Percentiles rank a stretch among this genome's conserved stretches.
Evolutionary conservation across 306 rosid species (phyloP).

Genomic region (Castanopsis chinensis): DNA sequence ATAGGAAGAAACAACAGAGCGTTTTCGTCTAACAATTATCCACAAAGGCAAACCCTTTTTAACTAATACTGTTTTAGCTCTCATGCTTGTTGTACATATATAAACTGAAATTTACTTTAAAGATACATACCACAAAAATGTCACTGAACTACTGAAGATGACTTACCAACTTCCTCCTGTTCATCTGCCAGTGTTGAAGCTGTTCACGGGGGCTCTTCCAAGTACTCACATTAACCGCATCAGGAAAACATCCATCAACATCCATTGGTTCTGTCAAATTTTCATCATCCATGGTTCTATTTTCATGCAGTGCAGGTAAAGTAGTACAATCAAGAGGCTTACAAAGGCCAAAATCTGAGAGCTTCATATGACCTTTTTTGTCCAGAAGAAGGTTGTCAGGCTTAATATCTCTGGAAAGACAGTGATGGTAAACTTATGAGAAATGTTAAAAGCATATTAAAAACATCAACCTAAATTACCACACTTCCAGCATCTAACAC

Average conservation of each 20-base stretch:
- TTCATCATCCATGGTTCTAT: constrained; percentile 77
- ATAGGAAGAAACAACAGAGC: background rate
- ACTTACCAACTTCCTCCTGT: constrained; percentile 95
- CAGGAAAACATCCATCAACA: constrained; percentile 53
- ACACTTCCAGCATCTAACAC: constrained; percentile 18
- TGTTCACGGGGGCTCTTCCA: constrained; percentile 96
- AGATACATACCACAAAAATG: constrained; percentile 11
- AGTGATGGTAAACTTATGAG: constrained; percentile 25
- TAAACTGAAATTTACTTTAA: constrained; percentile 9
- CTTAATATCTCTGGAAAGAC: constrained; percentile 80
- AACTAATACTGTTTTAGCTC: constrained; percentile 3
- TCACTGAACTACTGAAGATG: constrained; percentile 17
- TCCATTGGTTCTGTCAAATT: constrained; percentile 88
- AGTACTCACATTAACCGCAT: constrained; percentile 66
- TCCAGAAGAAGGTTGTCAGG: constrained; percentile 96
- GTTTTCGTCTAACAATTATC: background rate
- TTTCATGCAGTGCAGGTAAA: constrained; percentile 90
- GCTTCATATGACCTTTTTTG: constrained; percentile 96
- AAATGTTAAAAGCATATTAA: constrained; percentile 11
- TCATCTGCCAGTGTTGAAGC: constrained; percentile 98
- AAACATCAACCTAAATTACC: background rate
- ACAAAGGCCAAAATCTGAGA: constrained; percentile 98
- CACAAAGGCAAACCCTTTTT: constrained; percentile 2
- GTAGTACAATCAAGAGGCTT: constrained; percentile 92
- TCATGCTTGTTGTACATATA: constrained; percentile 1